Conservation (phyloP, 257 asterid species). For the Petunia secreta region DNA sequence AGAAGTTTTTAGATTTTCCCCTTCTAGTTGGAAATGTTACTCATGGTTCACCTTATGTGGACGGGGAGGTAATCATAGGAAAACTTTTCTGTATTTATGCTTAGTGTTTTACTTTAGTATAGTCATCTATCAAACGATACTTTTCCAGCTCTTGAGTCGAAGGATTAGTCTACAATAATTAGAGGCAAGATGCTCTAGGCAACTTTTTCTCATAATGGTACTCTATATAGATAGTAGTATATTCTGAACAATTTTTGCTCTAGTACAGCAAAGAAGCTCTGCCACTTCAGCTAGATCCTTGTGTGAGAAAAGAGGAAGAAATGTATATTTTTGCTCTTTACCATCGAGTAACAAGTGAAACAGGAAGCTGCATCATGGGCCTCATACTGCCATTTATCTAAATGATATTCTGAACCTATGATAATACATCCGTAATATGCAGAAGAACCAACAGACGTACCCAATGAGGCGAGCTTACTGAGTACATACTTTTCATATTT, state of each 20-base stretch:
- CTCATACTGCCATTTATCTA: neutral
- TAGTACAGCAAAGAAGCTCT: neutral
- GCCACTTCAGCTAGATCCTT: neutral
- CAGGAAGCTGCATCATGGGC: conserved; percentile 13
- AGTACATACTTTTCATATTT: neutral
- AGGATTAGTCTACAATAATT: neutral
- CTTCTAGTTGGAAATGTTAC: neutral
- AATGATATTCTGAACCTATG: neutral
- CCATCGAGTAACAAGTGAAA: neutral
- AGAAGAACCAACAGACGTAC: neutral
- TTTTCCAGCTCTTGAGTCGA: neutral
- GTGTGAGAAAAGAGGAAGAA: neutral
- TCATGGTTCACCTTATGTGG: neutral
- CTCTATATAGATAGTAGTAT: neutral
- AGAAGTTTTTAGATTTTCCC: neutral
- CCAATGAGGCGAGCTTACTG: neutral
- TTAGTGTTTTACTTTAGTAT: neutral
- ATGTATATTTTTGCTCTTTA: neutral
- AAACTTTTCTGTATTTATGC: neutral
- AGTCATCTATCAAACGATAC: neutral
- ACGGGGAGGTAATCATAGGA: neutral
- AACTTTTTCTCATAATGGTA: neutral
- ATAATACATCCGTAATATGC: neutral
- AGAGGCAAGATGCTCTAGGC: neutral
- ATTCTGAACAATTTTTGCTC: neutral